Evolutionary conservation across 805 yeast genomes (phyloP).

Genomic region (Debaryomyces tyrocola): DNA sequence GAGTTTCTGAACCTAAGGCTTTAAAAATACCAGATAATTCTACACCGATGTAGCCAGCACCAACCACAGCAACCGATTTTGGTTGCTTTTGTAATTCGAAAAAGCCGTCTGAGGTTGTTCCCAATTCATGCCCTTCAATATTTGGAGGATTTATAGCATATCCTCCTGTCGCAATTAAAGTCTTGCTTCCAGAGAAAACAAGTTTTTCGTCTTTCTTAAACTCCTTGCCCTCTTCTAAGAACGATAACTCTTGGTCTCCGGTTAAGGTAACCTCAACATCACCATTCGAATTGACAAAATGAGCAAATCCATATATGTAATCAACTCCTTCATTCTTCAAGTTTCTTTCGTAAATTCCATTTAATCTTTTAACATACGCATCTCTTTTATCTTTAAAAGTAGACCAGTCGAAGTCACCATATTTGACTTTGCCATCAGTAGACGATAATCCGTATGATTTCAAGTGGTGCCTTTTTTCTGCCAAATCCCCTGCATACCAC

Average conservation of each 20-base stretch:
- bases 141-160: slow-evolving; percentile 66
- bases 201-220: slow-evolving; percentile 53
- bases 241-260: slow-evolving; percentile 40
- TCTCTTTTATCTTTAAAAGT: slow-evolving; percentile 84
- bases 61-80: slow-evolving; percentile 88
- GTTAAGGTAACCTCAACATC: slow-evolving; percentile 69
- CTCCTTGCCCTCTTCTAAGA: slow-evolving; percentile 28
- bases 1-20: slow-evolving; percentile 83
- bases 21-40: slow-evolving; percentile 95
- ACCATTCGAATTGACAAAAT: slow-evolving; percentile 61
- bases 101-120: slow-evolving; percentile 88
- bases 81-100: slow-evolving; percentile 83
- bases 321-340: slow-evolving; percentile 88
- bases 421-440: slow-evolving; percentile 46
- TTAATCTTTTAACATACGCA: slow-evolving; percentile 82
- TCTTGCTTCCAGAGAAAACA: slow-evolving; percentile 72
- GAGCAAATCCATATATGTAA: slow-evolving; percentile 81
- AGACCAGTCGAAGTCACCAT: slow-evolving; percentile 74
- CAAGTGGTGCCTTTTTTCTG: slow-evolving; percentile 71
- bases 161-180: slow-evolving; percentile 94
- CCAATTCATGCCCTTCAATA: slow-evolving; percentile 80
- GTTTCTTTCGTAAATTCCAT: slow-evolving; percentile 91
- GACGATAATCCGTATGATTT: slow-evolving; percentile 77
- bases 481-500: slow-evolving; percentile 97
- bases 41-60: slow-evolving; percentile 97